phyloP scores from a whole-genome alignment of 2,329 filamentous ascomycete genomes.

The Cladophialophora chaetospira region DNA sequence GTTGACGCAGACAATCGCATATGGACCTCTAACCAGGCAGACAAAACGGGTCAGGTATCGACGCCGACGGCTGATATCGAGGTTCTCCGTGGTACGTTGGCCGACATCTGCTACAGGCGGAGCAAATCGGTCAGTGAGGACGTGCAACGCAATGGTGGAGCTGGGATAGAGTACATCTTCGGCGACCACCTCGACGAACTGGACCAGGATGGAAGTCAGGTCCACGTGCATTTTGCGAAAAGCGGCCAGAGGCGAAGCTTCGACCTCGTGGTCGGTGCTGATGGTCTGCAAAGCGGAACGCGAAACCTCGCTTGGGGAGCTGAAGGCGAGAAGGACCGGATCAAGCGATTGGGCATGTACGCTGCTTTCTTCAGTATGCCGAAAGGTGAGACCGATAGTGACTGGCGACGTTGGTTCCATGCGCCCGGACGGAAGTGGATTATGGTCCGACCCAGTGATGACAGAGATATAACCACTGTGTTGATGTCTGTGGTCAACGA shows the following conservation, averaged over 20 bases:
- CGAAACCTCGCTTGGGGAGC: conserved; percentile 42
- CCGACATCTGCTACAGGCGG: conserved; percentile 52
- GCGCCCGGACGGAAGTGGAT: conserved; percentile 31
- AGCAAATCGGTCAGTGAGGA: conserved; percentile 30
- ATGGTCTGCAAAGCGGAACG: conserved; percentile 41
- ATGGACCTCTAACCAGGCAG: conserved; percentile 46
- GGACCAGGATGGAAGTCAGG: conserved; percentile 38
- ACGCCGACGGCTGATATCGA: conserved; percentile 59
- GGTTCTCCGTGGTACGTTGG: conserved; percentile 61
- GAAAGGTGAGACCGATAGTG: conserved; percentile 27
- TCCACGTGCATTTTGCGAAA: conserved; percentile 48
- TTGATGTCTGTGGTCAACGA: conserved; percentile 38
- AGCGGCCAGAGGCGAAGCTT: conserved; percentile 42
- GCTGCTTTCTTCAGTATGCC: conserved; percentile 38
- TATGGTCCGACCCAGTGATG: conserved; percentile 33
- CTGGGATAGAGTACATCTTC: conserved; percentile 40
- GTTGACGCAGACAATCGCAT: conserved; percentile 46
- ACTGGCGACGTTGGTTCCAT: conserved; percentile 25
- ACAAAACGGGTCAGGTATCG: conserved; percentile 47
- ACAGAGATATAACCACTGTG: conserved; percentile 27
- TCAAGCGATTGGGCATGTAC: conserved; percentile 36
- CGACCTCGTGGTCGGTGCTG: conserved; percentile 59
- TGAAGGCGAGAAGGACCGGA: conserved; percentile 32
- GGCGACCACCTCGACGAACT: conserved; percentile 37
- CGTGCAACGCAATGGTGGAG: not conserved